Evolutionary conservation across 768 basidiomycete genomes (phyloP), one percentile per base, ranked within the genome.

Genomic region (Fomitopsis serialis): DNA sequence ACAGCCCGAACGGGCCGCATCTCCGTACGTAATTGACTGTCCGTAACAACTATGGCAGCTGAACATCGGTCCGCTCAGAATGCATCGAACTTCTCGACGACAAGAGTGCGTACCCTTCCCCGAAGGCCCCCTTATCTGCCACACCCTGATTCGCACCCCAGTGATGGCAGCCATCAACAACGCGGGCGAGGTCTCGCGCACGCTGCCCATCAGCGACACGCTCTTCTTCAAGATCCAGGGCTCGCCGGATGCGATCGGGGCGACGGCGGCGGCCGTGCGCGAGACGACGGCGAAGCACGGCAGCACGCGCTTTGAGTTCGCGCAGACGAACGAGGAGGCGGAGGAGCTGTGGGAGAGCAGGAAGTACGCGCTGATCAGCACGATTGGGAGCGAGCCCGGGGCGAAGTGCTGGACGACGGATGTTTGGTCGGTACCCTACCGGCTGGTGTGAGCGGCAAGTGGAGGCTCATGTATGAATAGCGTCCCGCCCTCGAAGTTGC

Each of bases 211-310:
- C 50, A 72, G 71, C 24, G 89, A 92, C 63, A 82, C 79, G 21
- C 74, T 96, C 11, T 91, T 92, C 72, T 88, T 96, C 78, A 92
- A 93, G 66, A 83, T 96, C 66, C 89, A 92, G 61, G 89, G 89
- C 13, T 32, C 45, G 22, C 45, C 46, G 23, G 44, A 44, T 10
- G 43, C 52, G 12, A 46, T 53, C 52, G 54, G 54, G 11, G 77
- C 84, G 9, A 78, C 83, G 1, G 70, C 73, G 0, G 70, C 75
- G 1, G 77, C 83, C 2, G 69, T 91, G n/a, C 64, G 72, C 2
- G 86, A 87, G 58, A 82, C 84, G 0, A 73, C 85, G 15, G 82
- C 86, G 23, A 72, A 81, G 57, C 77, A 93, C 53, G 87, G 87
- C 0, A 88, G 85, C 2, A 77, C 75, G 9, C 78, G 80, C 4